Conservation (phyloP, 1,284 basidiomycete species). For the Rugiboletus extremiorientalis region DNA sequence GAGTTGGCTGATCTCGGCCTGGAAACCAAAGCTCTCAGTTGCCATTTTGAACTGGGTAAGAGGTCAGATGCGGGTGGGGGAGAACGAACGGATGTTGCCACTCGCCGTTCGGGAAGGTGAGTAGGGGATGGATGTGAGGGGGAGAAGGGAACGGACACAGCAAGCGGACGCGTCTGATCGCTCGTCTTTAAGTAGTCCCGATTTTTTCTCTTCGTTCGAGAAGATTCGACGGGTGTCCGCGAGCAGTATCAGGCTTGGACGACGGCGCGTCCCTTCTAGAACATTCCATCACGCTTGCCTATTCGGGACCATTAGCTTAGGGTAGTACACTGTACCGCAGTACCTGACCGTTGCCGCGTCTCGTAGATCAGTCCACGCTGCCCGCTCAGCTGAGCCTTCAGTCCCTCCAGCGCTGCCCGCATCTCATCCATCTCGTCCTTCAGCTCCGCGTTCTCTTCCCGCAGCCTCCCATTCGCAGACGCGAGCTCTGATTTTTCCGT, state of each 20-base stretch:
- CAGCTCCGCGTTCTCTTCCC: constrained; percentile 57
- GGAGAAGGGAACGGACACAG: constrained; percentile 9
- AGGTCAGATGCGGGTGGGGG: constrained; percentile 8
- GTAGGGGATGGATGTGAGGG: constrained; percentile 10
- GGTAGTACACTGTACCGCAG: constrained; percentile 4
- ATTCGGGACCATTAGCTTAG: constrained; percentile 20
- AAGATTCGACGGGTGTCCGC: constrained; percentile 54
- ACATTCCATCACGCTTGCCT: constrained; percentile 34
- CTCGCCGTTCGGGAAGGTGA: constrained; percentile 22
- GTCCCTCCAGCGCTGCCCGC: constrained; percentile 64
- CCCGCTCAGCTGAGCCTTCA: constrained; percentile 55
- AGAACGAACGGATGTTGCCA: not conserved
- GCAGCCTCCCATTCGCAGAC: constrained; percentile 48
- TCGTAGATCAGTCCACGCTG: constrained; percentile 43
- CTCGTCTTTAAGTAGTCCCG: constrained; percentile 42
- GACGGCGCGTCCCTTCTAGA: constrained; percentile 27
- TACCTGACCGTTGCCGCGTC: constrained; percentile 24
- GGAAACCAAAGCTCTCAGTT: constrained; percentile 86
- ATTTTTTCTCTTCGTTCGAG: constrained; percentile 48
- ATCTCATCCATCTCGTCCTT: constrained; percentile 70
- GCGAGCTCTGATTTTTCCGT: constrained; percentile 48
- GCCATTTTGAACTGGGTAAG: constrained; percentile 52
- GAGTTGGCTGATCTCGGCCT: constrained; percentile 96
- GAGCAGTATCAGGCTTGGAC: not conserved
- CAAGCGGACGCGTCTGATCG: constrained; percentile 19